These are phyloP conservation scores for Pythium biforme DNA, from an alignment of 352 stramenopile species.

Conservation along the genomic window DNA sequence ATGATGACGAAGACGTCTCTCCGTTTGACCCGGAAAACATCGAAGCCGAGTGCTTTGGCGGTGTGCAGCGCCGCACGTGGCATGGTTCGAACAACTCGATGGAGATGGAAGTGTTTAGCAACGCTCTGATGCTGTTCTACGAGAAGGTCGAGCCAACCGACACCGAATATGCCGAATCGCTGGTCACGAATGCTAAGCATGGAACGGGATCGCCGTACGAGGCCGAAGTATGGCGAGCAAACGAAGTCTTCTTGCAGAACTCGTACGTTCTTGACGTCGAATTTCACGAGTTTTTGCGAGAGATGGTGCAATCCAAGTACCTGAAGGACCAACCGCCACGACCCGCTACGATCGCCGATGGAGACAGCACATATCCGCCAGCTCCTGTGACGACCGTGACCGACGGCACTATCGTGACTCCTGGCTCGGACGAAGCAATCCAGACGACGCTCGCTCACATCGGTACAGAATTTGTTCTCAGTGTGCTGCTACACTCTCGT, in stretches of 20 bases:
- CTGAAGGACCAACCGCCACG: slow-evolving; percentile 47
- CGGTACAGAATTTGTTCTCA: slow-evolving; percentile 84
- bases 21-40: slow-evolving; percentile 96
- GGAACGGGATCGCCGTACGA: slow-evolving; percentile 71
- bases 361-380: slow-evolving; percentile 1
- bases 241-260: slow-evolving; percentile 93
- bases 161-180: slow-evolving; percentile 28
- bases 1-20: slow-evolving; percentile 99
- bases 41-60: slow-evolving; percentile 98
- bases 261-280: slow-evolving; percentile 95
- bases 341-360: slow-evolving; percentile 18
- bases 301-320: slow-evolving; percentile 86
- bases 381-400: slow-evolving; percentile 24
- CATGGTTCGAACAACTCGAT: slow-evolving; percentile 95
- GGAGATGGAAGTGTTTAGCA: slow-evolving; percentile 98
- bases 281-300: slow-evolving; percentile 93
- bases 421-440: slow-evolving; percentile 47
- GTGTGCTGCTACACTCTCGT: slow-evolving; percentile 84
- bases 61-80: slow-evolving; percentile 91
- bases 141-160: slow-evolving; percentile 92
- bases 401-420: slow-evolving; percentile 1
- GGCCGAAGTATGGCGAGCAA: slow-evolving; percentile 91
- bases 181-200: slow-evolving; percentile 30
- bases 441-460: slow-evolving; percentile 77
- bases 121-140: slow-evolving; percentile 99